A percentile compares a stretch with the other conserved stretches of the same genome.
Conservation (phyloP, 2,329 filamentous ascomycete species). For the Trichophyton equinum region DNA sequence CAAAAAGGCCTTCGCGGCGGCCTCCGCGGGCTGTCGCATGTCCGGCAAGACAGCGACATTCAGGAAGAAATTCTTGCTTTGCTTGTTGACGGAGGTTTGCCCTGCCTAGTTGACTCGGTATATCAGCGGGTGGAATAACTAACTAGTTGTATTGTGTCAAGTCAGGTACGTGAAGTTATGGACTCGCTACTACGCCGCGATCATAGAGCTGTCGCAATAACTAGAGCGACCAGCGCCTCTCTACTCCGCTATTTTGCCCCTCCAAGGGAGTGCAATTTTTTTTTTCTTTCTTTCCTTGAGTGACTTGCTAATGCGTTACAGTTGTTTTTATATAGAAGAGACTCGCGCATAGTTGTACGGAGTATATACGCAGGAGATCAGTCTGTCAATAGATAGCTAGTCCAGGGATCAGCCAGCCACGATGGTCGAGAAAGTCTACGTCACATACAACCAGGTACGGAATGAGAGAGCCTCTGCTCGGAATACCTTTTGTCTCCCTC, state of each 20-base stretch:
- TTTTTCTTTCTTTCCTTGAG: background rate
- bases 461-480: background rate
- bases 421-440: constrained; percentile 76
- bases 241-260: background rate
- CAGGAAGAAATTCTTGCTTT: background rate
- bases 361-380: no score
- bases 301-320: background rate
- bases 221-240: background rate
- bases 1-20: background rate
- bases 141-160: background rate
- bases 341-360: background rate
- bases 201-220: no score
- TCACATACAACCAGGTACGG: constrained; percentile 81
- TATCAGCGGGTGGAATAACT: no score
- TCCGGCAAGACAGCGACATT: background rate
- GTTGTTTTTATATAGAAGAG: background rate
- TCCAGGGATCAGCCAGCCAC: constrained; percentile 26
- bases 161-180: background rate
- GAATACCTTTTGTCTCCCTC: background rate
- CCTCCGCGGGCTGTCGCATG: constrained; percentile 1
- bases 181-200: background rate
- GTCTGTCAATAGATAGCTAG: no score
- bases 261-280: background rate
- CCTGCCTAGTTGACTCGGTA: no score
- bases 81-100: no score